A percentile compares a stretch with the other conserved stretches of the same genome.
These are phyloP conservation scores for Capronia coronata DNA, from an alignment of 2,329 filamentous ascomycete genomes.

Conservation along the genomic window DNA sequence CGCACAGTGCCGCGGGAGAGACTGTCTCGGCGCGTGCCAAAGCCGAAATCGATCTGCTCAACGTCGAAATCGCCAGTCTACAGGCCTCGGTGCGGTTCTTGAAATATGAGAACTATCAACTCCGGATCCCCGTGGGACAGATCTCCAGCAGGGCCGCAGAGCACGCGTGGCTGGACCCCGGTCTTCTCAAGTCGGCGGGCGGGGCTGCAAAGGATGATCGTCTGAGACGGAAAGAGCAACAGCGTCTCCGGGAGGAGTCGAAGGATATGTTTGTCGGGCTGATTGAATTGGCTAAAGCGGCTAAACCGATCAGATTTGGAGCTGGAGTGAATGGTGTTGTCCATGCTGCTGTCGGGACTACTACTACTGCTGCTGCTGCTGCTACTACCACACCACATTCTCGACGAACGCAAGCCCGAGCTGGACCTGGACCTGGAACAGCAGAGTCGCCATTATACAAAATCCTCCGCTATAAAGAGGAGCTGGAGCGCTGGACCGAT, in stretches of 20 bases:
- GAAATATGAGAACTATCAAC: slow-evolving; percentile 40
- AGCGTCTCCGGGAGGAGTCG: slow-evolving; percentile 37
- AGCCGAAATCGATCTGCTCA: slow-evolving; percentile 22
- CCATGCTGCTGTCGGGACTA: too few relatives aligned
- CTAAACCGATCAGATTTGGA: slow-evolving; percentile 37
- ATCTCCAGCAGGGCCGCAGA: slow-evolving; percentile 28
- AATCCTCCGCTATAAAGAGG: slow-evolving; percentile 40
- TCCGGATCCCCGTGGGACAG: slow-evolving; percentile 20
- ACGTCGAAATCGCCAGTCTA: slow-evolving; percentile 38
- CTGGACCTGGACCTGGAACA: neutral
- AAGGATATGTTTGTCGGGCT: slow-evolving; percentile 39
- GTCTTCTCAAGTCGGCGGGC: slow-evolving; percentile 13
- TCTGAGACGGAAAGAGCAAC: too few relatives aligned
- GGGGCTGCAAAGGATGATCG: too few relatives aligned
- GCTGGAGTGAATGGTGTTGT: too few relatives aligned
- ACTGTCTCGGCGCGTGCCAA: slow-evolving; percentile 36
- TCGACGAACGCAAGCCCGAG: slow-evolving; percentile 37
- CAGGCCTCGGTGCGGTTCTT: slow-evolving; percentile 44
- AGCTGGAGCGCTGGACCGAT: slow-evolving; percentile 41
- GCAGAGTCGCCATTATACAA: slow-evolving; percentile 39
- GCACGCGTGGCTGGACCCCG: slow-evolving; percentile 40
- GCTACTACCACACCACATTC: too few relatives aligned
- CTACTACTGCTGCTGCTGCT: too few relatives aligned
- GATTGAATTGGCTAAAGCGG: slow-evolving; percentile 39
- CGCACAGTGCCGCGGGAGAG: slow-evolving; percentile 32